These are phyloP conservation scores for Capillidium heterosporum DNA, from an alignment of 371 early-diverging fungal genomes.

Conservation along the genomic window DNA sequence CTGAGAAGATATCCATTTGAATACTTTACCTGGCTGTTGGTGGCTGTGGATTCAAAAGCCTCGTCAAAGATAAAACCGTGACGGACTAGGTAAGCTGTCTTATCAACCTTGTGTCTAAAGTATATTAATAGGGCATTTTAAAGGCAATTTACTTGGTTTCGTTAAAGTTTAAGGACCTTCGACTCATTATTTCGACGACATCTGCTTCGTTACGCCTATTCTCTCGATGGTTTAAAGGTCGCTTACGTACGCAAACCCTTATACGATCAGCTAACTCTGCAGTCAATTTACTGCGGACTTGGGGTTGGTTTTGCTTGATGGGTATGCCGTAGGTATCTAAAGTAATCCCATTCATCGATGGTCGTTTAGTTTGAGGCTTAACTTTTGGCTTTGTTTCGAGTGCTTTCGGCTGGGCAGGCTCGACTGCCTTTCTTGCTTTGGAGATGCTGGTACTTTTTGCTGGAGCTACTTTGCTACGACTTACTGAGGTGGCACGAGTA, in stretches of 20 bases:
- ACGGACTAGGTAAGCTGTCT: slow-evolving; percentile 84
- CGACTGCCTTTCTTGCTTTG: background rate
- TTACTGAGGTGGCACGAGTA: background rate
- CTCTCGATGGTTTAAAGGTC: slow-evolving; percentile 81
- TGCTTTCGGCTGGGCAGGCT: background rate
- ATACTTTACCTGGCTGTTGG: slow-evolving; percentile 52
- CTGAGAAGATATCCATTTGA: background rate
- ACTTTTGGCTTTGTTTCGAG: too few relatives aligned
- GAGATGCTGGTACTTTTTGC: background rate
- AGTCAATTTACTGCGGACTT: background rate
- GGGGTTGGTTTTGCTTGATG: slow-evolving; percentile 3
- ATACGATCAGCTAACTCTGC: slow-evolving; percentile 39
- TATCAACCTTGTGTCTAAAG: slow-evolving; percentile 68
- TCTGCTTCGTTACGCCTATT: slow-evolving; percentile 51
- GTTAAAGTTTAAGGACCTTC: slow-evolving; percentile 54
- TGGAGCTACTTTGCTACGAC: background rate
- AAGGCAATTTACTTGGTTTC: slow-evolving; percentile 59
- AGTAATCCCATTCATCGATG: background rate
- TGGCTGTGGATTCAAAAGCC: slow-evolving; percentile 66
- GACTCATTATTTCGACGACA: slow-evolving; percentile 45
- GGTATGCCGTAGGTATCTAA: slow-evolving; percentile 10
- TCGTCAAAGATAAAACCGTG: slow-evolving; percentile 94
- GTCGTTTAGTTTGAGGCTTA: background rate
- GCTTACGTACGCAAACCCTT: slow-evolving; percentile 91
- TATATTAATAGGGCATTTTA: background rate